Evolutionary conservation across 2,329 filamentous ascomycete species (phyloP).

Genomic region (Penicillium sp.): DNA sequence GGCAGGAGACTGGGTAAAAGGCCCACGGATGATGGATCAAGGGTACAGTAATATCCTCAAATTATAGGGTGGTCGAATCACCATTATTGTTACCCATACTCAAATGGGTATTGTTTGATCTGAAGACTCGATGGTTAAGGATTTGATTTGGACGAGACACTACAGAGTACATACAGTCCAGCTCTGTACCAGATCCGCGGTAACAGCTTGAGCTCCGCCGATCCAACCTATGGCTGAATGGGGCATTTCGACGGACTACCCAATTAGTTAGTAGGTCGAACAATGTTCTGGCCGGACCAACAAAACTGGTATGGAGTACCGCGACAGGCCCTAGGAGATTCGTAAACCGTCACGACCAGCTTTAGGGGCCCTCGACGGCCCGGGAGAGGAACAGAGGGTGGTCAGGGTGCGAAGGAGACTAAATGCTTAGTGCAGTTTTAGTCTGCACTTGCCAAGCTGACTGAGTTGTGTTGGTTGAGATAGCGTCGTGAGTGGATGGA

Average conservation of each 20-base stretch:
- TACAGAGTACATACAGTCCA: too few species aligned
- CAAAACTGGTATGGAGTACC: not conserved
- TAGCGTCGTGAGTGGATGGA: not conserved
- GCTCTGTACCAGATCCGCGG: not conserved
- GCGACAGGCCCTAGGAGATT: not conserved
- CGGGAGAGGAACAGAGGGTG: not conserved
- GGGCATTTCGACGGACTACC: not conserved
- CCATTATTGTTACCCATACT: not conserved
- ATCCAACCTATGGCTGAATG: not conserved
- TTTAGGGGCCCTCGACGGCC: not conserved
- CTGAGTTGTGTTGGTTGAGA: slow-evolving; percentile 3
- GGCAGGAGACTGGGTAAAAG: too few species aligned
- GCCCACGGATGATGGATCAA: too few species aligned
- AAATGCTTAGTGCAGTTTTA: slow-evolving; percentile 7
- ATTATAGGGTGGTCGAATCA: not conserved
- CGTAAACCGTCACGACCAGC: not conserved
- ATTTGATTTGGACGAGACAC: not conserved
- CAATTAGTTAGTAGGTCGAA: not conserved
- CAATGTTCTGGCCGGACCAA: not conserved
- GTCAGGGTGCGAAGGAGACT: not conserved
- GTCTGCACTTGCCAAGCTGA: not conserved
- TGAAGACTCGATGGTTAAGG: not conserved
- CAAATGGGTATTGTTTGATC: not conserved
- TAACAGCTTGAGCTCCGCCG: slow-evolving; percentile 2
- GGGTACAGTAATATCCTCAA: not conserved